A percentile compares a stretch with the other conserved stretches of the same genome.
Evolutionary conservation across 2,329 filamentous ascomycete species (phyloP).

Genomic region (Elsinoe fawcettii): DNA sequence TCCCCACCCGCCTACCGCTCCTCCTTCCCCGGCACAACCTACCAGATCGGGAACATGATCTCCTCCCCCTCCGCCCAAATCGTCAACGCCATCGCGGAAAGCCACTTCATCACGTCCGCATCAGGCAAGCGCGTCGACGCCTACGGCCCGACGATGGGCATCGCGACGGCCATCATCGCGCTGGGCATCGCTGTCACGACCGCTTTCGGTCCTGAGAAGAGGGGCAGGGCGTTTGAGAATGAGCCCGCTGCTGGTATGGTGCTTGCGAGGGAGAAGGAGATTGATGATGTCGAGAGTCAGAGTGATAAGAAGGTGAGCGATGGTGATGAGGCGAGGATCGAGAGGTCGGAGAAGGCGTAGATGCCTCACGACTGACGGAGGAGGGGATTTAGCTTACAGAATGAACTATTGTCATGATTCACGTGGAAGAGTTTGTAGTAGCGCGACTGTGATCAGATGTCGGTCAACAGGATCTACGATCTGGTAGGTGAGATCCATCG

Average conservation of each 20-base stretch:
- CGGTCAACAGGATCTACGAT: too few relatives aligned
- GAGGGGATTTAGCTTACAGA: too few relatives aligned
- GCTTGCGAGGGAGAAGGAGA: slow-evolving; percentile 16
- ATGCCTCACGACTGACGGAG: too few relatives aligned
- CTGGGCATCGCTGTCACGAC: slow-evolving; percentile 60
- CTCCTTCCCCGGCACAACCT: slow-evolving; percentile 61
- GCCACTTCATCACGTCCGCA: slow-evolving; percentile 46
- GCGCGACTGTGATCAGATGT: too few relatives aligned
- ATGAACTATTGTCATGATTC: too few relatives aligned
- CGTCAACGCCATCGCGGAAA: slow-evolving; percentile 65
- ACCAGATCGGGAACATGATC: slow-evolving; percentile 69
- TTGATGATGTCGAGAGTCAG: slow-evolving; percentile 19
- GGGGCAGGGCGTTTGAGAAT: slow-evolving; percentile 61
- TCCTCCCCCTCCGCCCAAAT: slow-evolving; percentile 67
- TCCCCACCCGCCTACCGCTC: slow-evolving; percentile 63
- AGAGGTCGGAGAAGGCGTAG: background rate
- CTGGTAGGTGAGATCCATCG: too few relatives aligned
- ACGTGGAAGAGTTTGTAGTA: too few relatives aligned
- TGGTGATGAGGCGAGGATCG: slow-evolving; percentile 4
- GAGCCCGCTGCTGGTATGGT: slow-evolving; percentile 41
- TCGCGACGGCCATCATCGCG: slow-evolving; percentile 70
- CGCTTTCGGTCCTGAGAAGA: slow-evolving; percentile 65
- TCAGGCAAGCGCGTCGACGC: slow-evolving; percentile 55
- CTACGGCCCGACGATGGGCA: slow-evolving; percentile 67
- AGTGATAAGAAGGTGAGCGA: background rate